Evolutionary conservation across 768 basidiomycete species (phyloP), one percentile per base, ranked within the genome.

Genomic region (Chlorophyllum brunneum): DNA sequence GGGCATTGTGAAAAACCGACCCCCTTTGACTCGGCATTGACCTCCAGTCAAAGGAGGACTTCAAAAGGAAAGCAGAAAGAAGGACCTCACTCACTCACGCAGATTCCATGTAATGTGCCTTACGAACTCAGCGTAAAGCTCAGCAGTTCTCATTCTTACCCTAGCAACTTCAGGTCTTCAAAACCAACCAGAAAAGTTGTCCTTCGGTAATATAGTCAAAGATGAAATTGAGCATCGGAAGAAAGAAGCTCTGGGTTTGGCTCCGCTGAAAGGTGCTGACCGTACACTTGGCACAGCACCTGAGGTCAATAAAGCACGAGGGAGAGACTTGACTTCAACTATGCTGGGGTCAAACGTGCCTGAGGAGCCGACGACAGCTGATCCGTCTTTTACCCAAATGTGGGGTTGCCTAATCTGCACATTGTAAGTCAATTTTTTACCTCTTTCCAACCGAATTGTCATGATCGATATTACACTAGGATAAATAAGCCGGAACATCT

Each of bases 341-440:
- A 39, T 31, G 9, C 41, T 61, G 18, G 55, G 57, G 26, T 54
- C 59, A 27, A 54, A 38, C 48, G 9, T 31, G 33, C 1, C 27
- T 16, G 20, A 36, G 34, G 34, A n/a, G n/a, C n/a, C n/a, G n/a
- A n/a, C n/a, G n/a, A n/a, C n/a, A n/a, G n/a, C n/a, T n/a, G n/a
- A n/a, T 11, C 29, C 24, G 5, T 20, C 48, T 22, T 6, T 27
- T 20, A 39, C 23, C 7, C 48, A 58, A 15, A 41, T 42, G 31
- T 87, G 86, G 86, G 61, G 62, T 36, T 88, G 86, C 59, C 57
- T 67, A 10, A 68, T 80, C 18, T 88, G 86, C 54, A 88, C 86
- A 5, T 63, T 88, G 86, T 87, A 60, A 67, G 85, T 63, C 10
- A 1, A 33, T 34, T 38, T 59, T 41, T 26, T 18, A 5, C 38